Percentiles rank a stretch among this genome's conserved stretches.
phyloP scores from a whole-genome alignment of 1,139 yeast genomes.

The Meyerozyma guilliermondii region DNA sequence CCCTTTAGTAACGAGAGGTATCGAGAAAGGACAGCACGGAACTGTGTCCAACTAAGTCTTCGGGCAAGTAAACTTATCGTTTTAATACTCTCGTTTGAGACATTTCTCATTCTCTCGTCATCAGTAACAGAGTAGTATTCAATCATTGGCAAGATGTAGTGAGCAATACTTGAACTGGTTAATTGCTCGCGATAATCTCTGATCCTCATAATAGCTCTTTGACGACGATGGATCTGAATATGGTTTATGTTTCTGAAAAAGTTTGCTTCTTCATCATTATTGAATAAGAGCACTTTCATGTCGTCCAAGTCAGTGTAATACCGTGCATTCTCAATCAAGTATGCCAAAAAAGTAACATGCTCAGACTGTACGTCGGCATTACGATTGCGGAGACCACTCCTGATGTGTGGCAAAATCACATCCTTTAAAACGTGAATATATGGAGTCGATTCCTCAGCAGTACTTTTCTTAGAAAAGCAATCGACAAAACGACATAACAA shows the following conservation, averaged over 20 bases:
- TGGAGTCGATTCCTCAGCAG: constrained; percentile 28
- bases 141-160: constrained; percentile 76
- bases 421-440: constrained; percentile 46
- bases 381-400: constrained; percentile 59
- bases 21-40: constrained; percentile 67
- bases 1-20: constrained; percentile 53
- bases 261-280: constrained; percentile 78
- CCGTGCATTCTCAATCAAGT: constrained; percentile 50
- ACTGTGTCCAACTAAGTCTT: constrained; percentile 74
- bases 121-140: constrained; percentile 65
- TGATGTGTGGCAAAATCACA: constrained; percentile 60
- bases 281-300: constrained; percentile 58
- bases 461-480: constrained; percentile 32
- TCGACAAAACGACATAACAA: constrained; percentile 65
- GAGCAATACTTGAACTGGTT: constrained; percentile 60
- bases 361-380: constrained; percentile 67
- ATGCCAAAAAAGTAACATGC: constrained; percentile 61
- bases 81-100: constrained; percentile 68
- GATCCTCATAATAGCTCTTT: constrained; percentile 69
- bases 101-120: constrained; percentile 61
- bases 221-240: constrained; percentile 82
- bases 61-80: constrained; percentile 58
- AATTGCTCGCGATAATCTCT: constrained; percentile 36
- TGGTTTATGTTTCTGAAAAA: constrained; percentile 80
- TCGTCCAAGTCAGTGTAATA: constrained; percentile 55